Percentiles rank a stretch among this genome's conserved stretches.
phyloP scores from a whole-genome alignment of 75 land plant genomes.

The Sequoiadendron giganteum region DNA sequence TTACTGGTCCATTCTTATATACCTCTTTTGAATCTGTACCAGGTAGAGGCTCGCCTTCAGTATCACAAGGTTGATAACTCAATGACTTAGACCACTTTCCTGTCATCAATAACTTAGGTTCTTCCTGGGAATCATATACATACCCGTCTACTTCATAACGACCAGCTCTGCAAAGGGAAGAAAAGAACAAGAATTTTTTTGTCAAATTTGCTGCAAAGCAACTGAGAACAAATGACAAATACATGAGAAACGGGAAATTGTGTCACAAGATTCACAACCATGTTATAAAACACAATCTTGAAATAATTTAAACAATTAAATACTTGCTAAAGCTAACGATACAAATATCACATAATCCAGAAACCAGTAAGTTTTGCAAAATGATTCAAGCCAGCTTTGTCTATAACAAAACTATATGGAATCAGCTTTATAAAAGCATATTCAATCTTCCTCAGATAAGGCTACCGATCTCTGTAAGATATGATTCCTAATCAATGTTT shows the following conservation, averaged over 20 bases:
- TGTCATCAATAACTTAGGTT: slow-evolving; percentile 94
- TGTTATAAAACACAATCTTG: not conserved
- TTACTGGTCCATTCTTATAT: not conserved
- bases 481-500: not conserved
- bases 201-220: not conserved
- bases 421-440: not conserved
- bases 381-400: not conserved
- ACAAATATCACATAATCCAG: not conserved
- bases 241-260: not conserved
- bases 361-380: not conserved
- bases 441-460: not conserved
- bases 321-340: not conserved
- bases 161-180: slow-evolving; percentile 63
- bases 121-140: slow-evolving; percentile 87
- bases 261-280: too few relatives aligned
- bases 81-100: slow-evolving; percentile 95
- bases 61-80: slow-evolving; percentile 96
- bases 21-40: slow-evolving; percentile 97
- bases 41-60: slow-evolving; percentile 92
- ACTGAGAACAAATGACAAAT: slow-evolving; percentile 1
- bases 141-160: slow-evolving; percentile 99
- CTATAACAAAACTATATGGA: not conserved
- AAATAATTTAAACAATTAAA: not conserved
- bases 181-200: not conserved
- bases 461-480: not conserved